Base-by-base conservation (phyloP, 2,329 filamentous ascomycete species). In the Pyrenophora tritici-repentis region DNA sequence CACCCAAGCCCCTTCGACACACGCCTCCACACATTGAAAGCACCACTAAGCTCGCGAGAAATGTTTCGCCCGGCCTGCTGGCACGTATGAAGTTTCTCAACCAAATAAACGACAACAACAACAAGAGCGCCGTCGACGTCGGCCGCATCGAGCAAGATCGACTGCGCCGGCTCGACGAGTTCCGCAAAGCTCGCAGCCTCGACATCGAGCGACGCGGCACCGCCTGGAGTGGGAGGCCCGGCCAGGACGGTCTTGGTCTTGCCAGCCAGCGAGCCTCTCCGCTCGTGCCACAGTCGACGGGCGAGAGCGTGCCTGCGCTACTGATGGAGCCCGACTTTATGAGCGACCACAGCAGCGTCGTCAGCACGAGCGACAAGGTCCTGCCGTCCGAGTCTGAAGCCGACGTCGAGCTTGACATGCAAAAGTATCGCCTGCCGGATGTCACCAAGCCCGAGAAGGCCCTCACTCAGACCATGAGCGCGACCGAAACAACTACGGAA, bases 401-500 rank as follows among this genome's bases (percentile, higher is more conserved):
- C 24, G 66, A 65, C 29, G 61, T 66, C 17, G 66, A 65, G 42
- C 61, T 66, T 41, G 88, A 91, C 74, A 86, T 83, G 49, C 82
- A 88, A 68, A 90, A 91, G 73, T 91, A 90, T 69, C 83, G 85
- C 37, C 76, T 90, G 70, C 87, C 88, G 48, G 87, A 91, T 72
- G 85, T 74, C 81, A 84, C 73, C 83, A 90, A 78, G 84, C 85
- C 74, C 81, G 85, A 70, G 86, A 53, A 53, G 36, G 50, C 50
- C 40, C 50, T 53, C 35, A 87, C 68, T 55, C 77, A 70, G 42
- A 61, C 55, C 41, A 53, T 75, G 74, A 44, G 63, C 52, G 50
- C 65, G 54, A 56, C 65, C 50, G 62, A 26, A 42, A 51, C 33
- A 47, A 50, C 50, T 4, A 61, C 55, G 38, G 53, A 75, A 74